Percentiles rank a stretch among this genome's conserved stretches.
Evolutionary conservation across 352 stramenopile species (phyloP).

Genomic region (Lagenidium sp.): DNA sequence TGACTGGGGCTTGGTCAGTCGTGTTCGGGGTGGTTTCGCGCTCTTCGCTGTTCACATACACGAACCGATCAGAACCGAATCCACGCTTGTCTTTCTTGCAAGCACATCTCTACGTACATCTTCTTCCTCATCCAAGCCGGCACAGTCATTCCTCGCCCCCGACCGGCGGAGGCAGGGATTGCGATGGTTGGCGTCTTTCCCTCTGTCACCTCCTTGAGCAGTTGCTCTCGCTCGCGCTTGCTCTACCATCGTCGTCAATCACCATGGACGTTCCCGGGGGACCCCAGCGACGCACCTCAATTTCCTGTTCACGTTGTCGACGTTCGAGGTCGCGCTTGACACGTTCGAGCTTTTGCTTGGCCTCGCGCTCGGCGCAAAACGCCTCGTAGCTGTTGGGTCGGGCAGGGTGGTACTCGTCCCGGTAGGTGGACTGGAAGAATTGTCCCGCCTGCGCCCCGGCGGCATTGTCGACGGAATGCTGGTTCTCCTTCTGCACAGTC

Average conservation of each 20-base stretch:
- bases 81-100: no score
- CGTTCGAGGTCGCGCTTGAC: conserved; percentile 76
- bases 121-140: conserved; percentile 91
- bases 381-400: conserved; percentile 86
- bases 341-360: conserved; percentile 69
- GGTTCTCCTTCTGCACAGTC: conserved; percentile 29
- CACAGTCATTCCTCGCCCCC: conserved; percentile 85
- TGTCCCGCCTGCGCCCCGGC: conserved; percentile 14
- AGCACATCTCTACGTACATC: no score
- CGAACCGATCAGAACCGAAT: no score
- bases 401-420: conserved; percentile 82
- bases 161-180: conserved; percentile 41
- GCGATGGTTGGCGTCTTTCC: conserved; percentile 46
- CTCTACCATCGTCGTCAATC: no score
- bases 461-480: conserved; percentile 15
- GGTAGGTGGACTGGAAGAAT: conserved; percentile 69
- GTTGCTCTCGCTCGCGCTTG: conserved; percentile 56
- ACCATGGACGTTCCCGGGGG: no score
- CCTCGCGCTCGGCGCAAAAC: conserved; percentile 73
- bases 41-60: no score
- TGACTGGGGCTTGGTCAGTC: no score
- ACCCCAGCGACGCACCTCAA: conserved; percentile 55
- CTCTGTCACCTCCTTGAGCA: conserved; percentile 61
- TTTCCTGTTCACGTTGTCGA: conserved; percentile 64
- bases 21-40: no score